These are phyloP conservation scores for Acmispon strigosus DNA, from an alignment of 306 rosid species.

Conservation along the genomic window DNA sequence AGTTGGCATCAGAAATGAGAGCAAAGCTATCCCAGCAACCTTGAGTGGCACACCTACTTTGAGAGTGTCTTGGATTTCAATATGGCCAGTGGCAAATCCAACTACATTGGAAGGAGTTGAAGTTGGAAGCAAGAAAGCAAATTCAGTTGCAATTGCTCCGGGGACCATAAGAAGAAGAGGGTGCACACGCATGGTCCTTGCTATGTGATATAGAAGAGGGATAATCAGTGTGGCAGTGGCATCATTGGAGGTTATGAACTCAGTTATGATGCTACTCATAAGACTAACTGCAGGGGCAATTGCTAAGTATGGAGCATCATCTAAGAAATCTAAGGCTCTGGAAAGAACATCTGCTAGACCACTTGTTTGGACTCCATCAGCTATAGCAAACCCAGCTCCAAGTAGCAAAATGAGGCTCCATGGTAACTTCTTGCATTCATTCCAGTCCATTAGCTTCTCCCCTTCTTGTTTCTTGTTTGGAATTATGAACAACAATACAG, in stretches of 20 bases:
- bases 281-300: conserved; percentile 68
- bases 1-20: conserved; percentile 66
- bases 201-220: conserved; percentile 59
- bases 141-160: conserved; percentile 68
- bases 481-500: conserved; percentile 64
- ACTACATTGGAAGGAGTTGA: conserved; percentile 73
- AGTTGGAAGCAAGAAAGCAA: conserved; percentile 70
- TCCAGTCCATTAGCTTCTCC: conserved; percentile 86
- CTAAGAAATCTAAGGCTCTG: conserved; percentile 41
- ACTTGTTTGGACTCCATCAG: conserved; percentile 65
- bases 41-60: conserved; percentile 66
- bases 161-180: conserved; percentile 76
- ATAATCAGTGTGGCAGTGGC: conserved; percentile 65
- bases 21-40: conserved; percentile 46
- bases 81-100: conserved; percentile 64
- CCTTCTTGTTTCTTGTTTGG: conserved; percentile 66
- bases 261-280: conserved; percentile 55
- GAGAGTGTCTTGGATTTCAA: conserved; percentile 56
- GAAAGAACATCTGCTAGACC: conserved; percentile 64
- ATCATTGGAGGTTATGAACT: conserved; percentile 67
- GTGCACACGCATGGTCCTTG: conserved; percentile 55
- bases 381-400: conserved; percentile 84
- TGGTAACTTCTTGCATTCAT: conserved; percentile 79
- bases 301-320: conserved; percentile 53
- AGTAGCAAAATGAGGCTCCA: conserved; percentile 69